Evolutionary conservation across 2,329 filamentous ascomycete species (phyloP).

Genomic region (Celoporthe dispersa): DNA sequence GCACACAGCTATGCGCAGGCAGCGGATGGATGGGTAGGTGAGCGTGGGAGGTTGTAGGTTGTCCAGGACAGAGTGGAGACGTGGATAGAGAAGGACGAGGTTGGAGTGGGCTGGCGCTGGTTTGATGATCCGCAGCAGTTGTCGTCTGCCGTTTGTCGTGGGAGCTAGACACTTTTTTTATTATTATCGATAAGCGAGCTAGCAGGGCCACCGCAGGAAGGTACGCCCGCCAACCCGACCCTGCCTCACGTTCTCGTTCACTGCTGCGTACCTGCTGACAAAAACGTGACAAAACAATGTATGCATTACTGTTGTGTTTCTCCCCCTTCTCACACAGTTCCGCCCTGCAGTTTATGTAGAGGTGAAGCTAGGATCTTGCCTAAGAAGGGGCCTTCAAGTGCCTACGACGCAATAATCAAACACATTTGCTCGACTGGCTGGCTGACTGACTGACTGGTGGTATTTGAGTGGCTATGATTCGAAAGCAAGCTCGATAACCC

Average conservation of each 20-base stretch:
- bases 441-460: neutral
- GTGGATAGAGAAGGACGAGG: conserved; percentile 6
- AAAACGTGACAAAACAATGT: no score
- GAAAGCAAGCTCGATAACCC: neutral
- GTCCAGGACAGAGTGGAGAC: conserved; percentile 3
- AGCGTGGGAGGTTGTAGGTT: neutral
- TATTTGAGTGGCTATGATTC: neutral
- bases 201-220: neutral
- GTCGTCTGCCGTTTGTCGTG: neutral
- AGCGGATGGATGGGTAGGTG: conserved; percentile 9
- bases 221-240: neutral
- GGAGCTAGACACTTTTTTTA: conserved; percentile 14
- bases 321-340: no score
- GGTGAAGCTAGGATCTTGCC: neutral
- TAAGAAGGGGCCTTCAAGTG: neutral
- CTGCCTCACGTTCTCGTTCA: neutral
- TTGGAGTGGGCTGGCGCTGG: conserved; percentile 1
- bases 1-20: neutral
- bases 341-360: neutral
- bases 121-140: conserved; percentile 1
- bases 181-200: conserved; percentile 29
- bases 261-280: neutral
- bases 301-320: no score
- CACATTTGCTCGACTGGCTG: neutral
- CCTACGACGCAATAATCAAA: neutral